These are phyloP conservation scores for Xerocomellus amylosporus DNA, from an alignment of 768 basidiomycete genomes.

Conservation along the genomic window DNA sequence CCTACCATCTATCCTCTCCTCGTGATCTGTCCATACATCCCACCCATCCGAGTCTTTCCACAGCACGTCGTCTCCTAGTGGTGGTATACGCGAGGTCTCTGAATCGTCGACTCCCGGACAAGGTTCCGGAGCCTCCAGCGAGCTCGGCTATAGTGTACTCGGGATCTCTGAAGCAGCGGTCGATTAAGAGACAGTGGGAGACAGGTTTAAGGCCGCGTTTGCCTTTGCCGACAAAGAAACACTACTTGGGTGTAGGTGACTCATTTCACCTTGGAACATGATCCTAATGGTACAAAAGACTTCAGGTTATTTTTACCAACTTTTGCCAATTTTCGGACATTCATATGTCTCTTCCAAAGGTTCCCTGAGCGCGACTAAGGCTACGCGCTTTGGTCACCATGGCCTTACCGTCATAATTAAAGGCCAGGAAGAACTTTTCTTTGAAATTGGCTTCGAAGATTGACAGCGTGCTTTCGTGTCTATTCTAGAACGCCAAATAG, in stretches of 20 bases:
- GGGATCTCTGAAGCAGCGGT: slow-evolving; percentile 65
- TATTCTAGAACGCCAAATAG: slow-evolving; percentile 78
- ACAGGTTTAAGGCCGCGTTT: slow-evolving; percentile 79
- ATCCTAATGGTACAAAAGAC: slow-evolving; percentile 46
- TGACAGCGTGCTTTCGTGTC: slow-evolving; percentile 75
- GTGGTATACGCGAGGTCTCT: slow-evolving; percentile 59
- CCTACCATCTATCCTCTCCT: too few relatives aligned
- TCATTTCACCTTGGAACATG: background rate
- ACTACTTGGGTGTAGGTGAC: slow-evolving; percentile 77
- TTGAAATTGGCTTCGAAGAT: slow-evolving; percentile 84
- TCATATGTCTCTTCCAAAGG: slow-evolving; percentile 88
- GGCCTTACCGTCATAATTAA: slow-evolving; percentile 89
- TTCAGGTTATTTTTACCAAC: slow-evolving; percentile 83
- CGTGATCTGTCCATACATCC: too few relatives aligned
- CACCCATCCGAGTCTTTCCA: too few relatives aligned
- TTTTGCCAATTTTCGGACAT: slow-evolving; percentile 85
- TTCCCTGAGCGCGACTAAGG: slow-evolving; percentile 71
- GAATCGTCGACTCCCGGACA: slow-evolving; percentile 20
- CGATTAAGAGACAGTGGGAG: slow-evolving; percentile 60
- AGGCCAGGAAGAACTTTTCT: slow-evolving; percentile 96
- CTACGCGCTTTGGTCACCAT: slow-evolving; percentile 85
- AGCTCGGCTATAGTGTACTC: slow-evolving; percentile 78
- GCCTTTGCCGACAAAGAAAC: slow-evolving; percentile 87
- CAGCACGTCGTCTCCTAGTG: background rate
- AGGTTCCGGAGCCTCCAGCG: slow-evolving; percentile 39